Conservation (phyloP, 139 green algal genomes). For the Zygnema cylindricum region DNA sequence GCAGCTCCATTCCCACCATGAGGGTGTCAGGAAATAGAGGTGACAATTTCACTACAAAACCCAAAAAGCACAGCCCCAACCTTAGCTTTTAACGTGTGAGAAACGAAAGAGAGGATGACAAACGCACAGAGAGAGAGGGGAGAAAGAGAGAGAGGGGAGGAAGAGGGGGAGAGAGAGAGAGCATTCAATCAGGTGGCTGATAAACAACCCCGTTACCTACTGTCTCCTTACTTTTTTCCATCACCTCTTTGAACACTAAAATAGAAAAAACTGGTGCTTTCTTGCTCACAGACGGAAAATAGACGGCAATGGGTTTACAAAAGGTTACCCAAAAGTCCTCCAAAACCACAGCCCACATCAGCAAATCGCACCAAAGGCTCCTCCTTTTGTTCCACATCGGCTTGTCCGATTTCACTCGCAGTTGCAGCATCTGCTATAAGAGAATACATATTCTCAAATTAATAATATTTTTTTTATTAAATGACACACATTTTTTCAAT, state of each 20-base stretch:
- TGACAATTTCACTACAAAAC: slow-evolving; percentile 69
- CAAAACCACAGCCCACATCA: slow-evolving; percentile 98
- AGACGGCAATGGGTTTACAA: too few relatives aligned
- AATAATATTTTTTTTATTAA: too few relatives aligned
- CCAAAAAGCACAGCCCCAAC: too few relatives aligned
- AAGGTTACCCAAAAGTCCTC: slow-evolving; percentile 78
- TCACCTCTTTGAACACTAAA: not conserved
- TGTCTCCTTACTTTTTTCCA: too few relatives aligned
- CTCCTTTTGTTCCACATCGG: not conserved
- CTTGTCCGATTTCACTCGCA: not conserved
- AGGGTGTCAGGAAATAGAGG: slow-evolving; percentile 89
- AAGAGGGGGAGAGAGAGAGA: slow-evolving; percentile 13
- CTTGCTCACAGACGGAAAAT: not conserved
- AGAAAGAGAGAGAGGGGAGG: not conserved
- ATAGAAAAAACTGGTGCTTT: not conserved
- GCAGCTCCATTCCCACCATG: slow-evolving; percentile 94
- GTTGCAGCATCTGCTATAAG: not conserved
- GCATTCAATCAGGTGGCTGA: not conserved
- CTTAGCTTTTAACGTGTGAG: not conserved
- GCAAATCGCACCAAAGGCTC: slow-evolving; percentile 73
- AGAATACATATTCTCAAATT: too few relatives aligned
- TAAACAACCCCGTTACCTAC: not conserved
- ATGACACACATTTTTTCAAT: too few relatives aligned
- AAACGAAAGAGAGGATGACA: not conserved
- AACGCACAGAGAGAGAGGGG: not conserved